Base-by-base conservation (phyloP, 345 rosid genomes). In the Sonneratia caseolaris region DNA sequence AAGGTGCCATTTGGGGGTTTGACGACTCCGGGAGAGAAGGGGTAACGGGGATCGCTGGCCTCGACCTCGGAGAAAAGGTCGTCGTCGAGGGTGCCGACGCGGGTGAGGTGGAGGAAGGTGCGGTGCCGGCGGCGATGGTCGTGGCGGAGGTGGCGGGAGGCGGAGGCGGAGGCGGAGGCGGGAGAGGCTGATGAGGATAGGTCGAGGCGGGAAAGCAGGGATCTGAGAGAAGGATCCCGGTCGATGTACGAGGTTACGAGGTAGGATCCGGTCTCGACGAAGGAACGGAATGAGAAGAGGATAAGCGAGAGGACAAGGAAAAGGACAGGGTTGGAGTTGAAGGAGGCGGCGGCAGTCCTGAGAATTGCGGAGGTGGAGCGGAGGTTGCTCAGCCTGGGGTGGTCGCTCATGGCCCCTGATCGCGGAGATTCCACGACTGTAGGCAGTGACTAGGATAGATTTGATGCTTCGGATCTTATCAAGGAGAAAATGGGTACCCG, bases 21-120 rank as follows among this genome's bases (percentile, higher is more conserved):
- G 49, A 68, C 80, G 61, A 75, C 72, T 10, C 78, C n/a, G 76
- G 77, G 76, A 69, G 80, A 81, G 64, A 75, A 77, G 49, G 76
- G 81, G 45, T 95, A 82, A 65, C 86, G 84, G 32, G 37, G 66
- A 49, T 86, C 83, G 22, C 81, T 75, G 66, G 83, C 84, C 21
- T 86, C 88, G 49, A 89, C 93, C 9, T 85, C 92, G 56, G 98
- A 88, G 84, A 87, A 90, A 84, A 91, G 88, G 72, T 87, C 96
- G 68, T 91, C 95, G 22, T 86, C 98, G 3, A 94, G 76, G 22
- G 96, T 85, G 16, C 95, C 96, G 27, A 87, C 89, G 68, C 92
- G 95, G 36, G 96, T 89, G 73, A 94, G 87, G 75, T 88, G 96
- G 53, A 91, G 92, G 77, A 91, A 89, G 1, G 92, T 91, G 27